Percentiles rank a stretch among this genome's conserved stretches.
Conservation (phyloP, 768 basidiomycete genomes). For the Sutorius australiensis region DNA sequence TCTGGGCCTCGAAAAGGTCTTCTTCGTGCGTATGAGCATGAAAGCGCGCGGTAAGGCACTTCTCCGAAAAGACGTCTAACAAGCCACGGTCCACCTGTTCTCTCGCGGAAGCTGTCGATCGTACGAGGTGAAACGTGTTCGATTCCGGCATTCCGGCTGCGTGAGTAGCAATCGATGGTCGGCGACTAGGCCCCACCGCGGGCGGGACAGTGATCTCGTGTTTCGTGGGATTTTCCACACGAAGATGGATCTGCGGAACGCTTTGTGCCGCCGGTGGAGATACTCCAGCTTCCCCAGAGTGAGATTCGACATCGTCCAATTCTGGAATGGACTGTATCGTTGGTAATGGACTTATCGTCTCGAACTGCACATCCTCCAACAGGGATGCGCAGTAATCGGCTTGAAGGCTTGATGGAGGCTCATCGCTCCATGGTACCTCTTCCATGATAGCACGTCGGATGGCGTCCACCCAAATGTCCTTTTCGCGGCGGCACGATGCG, state of each 20-base stretch:
- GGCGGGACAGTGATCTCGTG: constrained; percentile 11
- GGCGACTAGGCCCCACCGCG: constrained; percentile 40
- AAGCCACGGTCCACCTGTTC: constrained; percentile 73
- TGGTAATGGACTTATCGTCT: constrained; percentile 40
- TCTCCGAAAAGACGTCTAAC: constrained; percentile 76
- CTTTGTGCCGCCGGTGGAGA: constrained; percentile 1
- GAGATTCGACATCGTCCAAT: constrained; percentile 24
- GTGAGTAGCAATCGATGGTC: constrained; percentile 58
- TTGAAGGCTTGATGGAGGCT: constrained; percentile 62
- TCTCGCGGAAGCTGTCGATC: constrained; percentile 62
- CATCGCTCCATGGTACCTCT: constrained; percentile 47
- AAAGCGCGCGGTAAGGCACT: constrained; percentile 63
- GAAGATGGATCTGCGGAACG: constrained; percentile 20
- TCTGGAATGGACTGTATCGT: constrained; percentile 60
- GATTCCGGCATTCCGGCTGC: constrained; percentile 46
- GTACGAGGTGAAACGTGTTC: constrained; percentile 61
- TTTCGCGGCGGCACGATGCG: constrained; percentile 79
- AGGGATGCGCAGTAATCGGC: constrained; percentile 38
- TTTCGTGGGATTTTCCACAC: constrained; percentile 17
- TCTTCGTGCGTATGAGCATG: constrained; percentile 61
- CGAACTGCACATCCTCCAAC: constrained; percentile 38
- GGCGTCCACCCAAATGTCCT: constrained; percentile 78
- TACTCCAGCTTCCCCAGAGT: constrained; percentile 1
- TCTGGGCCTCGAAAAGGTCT: constrained; percentile 57
- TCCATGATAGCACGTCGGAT: constrained; percentile 52